Percentiles rank a stretch among this genome's conserved stretches.
Conservation (phyloP, 441 rosid genomes). For the Metrosideros polymorpha region DNA sequence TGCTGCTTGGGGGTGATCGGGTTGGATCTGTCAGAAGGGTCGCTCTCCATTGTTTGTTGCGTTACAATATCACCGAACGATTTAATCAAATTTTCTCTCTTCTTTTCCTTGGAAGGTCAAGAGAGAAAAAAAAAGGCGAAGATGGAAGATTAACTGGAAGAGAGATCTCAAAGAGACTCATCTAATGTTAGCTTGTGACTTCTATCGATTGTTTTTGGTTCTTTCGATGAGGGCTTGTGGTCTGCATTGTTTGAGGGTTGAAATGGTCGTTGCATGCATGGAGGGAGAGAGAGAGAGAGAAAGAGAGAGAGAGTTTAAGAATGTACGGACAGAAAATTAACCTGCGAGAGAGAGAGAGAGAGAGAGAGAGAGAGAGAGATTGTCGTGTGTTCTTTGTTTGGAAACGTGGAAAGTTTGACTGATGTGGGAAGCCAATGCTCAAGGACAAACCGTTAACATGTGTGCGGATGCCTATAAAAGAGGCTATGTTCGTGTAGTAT, state of each 20-base stretch:
- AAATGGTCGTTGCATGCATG: neutral
- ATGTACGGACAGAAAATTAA: neutral
- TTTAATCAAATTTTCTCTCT: neutral
- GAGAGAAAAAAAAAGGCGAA: neutral
- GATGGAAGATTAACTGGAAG: neutral
- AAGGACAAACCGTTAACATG: neutral
- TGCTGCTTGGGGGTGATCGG: neutral
- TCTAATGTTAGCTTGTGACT: neutral
- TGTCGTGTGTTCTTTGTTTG: neutral
- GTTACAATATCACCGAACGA: neutral
- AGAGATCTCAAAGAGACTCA: neutral
- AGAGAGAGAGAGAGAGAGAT: neutral
- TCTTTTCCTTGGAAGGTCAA: neutral
- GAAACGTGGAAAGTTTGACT: neutral
- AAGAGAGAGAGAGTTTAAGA: neutral
- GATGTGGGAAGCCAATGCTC: neutral
- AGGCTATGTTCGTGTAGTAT: neutral
- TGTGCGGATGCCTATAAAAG: neutral
- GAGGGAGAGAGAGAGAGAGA: neutral
- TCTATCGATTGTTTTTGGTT: neutral
- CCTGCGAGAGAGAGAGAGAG: neutral
- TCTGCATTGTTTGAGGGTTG: neutral
- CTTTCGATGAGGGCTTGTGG: too few species aligned
- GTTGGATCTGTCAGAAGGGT: neutral
- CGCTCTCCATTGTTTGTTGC: neutral